Evolutionary conservation across 2,329 filamentous ascomycete species (phyloP).

Genomic region (Fusarium cicatricum): DNA sequence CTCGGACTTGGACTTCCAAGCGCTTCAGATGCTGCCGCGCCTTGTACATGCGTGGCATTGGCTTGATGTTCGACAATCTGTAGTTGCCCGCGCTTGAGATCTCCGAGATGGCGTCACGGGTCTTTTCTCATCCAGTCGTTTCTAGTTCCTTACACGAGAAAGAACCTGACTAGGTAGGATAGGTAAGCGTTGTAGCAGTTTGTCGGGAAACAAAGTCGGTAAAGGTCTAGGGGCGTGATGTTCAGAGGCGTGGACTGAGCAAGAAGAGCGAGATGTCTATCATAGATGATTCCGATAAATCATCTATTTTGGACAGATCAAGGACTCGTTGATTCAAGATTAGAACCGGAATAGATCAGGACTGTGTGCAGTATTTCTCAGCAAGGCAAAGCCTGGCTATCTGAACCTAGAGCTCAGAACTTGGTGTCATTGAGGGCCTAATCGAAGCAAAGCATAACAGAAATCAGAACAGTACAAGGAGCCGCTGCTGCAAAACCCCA

Average conservation of each 20-base stretch:
- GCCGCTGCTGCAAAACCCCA: neutral
- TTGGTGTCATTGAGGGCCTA: neutral
- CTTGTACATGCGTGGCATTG: neutral
- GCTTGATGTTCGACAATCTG: constrained; percentile 3
- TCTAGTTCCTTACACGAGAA: neutral
- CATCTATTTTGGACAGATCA: neutral
- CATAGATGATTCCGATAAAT: no score
- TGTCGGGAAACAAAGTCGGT: constrained; percentile 1
- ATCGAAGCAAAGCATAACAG: neutral
- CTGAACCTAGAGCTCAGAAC: neutral
- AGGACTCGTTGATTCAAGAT: neutral
- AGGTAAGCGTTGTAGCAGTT: neutral
- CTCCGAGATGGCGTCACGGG: constrained; percentile 6
- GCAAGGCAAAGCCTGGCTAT: neutral
- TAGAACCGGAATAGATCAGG: neutral
- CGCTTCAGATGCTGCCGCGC: neutral
- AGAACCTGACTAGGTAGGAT: neutral
- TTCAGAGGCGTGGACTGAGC: neutral
- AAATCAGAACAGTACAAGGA: neutral
- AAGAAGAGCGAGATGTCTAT: neutral
- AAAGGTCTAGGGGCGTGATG: neutral
- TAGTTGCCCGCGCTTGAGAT: constrained; percentile 2
- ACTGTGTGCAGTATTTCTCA: neutral
- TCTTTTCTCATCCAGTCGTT: neutral
- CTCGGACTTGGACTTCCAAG: constrained; percentile 2